These are phyloP conservation scores for Neopestalotiopsis rosae DNA, from an alignment of 2,329 filamentous ascomycete species.

Conservation along the genomic window DNA sequence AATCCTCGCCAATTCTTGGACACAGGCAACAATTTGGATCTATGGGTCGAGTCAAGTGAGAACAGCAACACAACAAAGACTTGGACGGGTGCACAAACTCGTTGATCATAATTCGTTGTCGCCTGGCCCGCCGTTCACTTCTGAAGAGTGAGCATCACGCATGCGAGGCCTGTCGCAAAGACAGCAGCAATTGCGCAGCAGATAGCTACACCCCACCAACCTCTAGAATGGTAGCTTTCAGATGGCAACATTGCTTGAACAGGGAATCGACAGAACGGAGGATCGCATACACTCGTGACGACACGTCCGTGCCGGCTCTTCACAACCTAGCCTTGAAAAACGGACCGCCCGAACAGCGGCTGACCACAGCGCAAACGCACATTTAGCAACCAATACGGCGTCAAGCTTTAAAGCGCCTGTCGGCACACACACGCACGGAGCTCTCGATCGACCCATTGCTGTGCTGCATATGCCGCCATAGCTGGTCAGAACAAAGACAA, in stretches of 20 bases:
- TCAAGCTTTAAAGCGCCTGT: conserved; percentile 11
- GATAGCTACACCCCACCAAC: not conserved
- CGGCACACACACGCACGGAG: conserved; percentile 25
- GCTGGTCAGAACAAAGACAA: conserved; percentile 42
- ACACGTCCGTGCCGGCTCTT: not conserved
- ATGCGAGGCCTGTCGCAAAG: not conserved
- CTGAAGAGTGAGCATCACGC: not conserved
- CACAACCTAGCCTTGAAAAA: conserved; percentile 24
- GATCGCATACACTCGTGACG: conserved; percentile 9
- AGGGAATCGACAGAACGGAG: conserved; percentile 10
- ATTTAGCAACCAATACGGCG: conserved; percentile 24
- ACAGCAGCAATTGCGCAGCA: not conserved
- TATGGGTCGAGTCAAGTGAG: not conserved
- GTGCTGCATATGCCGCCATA: conserved; percentile 25
- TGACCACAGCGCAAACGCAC: conserved; percentile 26
- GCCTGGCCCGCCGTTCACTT: not conserved
- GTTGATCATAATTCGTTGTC: not conserved
- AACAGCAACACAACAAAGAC: not conserved
- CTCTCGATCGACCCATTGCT: conserved; percentile 30
- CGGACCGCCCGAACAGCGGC: conserved; percentile 30
- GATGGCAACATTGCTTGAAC: conserved; percentile 16
- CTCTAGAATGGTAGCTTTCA: conserved; percentile 17
- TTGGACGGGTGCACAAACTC: not conserved
- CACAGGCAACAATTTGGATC: not conserved
- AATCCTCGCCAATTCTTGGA: not conserved